A percentile compares a stretch with the other conserved stretches of the same genome.
phyloP scores from a whole-genome alignment of 2,329 filamentous ascomycete species.

The Stromatinia cepivora region DNA sequence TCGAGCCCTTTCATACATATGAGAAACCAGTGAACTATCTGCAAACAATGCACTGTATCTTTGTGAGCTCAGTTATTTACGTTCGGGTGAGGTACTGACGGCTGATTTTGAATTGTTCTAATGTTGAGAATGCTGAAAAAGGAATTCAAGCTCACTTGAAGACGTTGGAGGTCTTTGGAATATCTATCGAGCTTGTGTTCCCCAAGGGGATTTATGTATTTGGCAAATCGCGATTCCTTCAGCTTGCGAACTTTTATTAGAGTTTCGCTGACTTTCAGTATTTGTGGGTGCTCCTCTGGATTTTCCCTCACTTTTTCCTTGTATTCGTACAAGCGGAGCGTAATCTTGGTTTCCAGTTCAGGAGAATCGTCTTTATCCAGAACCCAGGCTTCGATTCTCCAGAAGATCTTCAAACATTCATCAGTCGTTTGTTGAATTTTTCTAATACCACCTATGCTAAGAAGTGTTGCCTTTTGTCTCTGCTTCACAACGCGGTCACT shows the following conservation, averaged over 20 bases:
- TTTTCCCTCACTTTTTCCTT: not conserved
- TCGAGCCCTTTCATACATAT: no score
- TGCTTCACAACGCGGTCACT: not conserved
- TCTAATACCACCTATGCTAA: not conserved
- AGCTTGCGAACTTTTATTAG: slow-evolving; percentile 5
- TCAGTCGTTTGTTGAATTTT: not conserved
- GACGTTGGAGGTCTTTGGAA: not conserved
- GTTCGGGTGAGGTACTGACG: not conserved
- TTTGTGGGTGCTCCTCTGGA: not conserved
- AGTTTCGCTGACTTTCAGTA: slow-evolving; percentile 10
- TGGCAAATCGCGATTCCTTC: not conserved
- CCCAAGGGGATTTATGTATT: not conserved
- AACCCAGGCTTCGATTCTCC: slow-evolving; percentile 15
- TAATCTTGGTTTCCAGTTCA: not conserved
- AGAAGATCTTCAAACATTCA: slow-evolving; percentile 13
- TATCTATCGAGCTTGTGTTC: not conserved
- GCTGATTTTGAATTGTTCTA: not conserved
- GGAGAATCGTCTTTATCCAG: not conserved
- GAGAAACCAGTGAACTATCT: no score
- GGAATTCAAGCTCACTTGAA: not conserved
- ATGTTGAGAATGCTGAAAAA: not conserved
- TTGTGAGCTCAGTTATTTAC: not conserved
- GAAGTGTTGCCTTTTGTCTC: not conserved
- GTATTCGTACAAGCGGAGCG: not conserved
- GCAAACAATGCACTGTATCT: not conserved